phyloP scores from a whole-genome alignment of 768 basidiomycete species.

The Termitomyces sp. region DNA sequence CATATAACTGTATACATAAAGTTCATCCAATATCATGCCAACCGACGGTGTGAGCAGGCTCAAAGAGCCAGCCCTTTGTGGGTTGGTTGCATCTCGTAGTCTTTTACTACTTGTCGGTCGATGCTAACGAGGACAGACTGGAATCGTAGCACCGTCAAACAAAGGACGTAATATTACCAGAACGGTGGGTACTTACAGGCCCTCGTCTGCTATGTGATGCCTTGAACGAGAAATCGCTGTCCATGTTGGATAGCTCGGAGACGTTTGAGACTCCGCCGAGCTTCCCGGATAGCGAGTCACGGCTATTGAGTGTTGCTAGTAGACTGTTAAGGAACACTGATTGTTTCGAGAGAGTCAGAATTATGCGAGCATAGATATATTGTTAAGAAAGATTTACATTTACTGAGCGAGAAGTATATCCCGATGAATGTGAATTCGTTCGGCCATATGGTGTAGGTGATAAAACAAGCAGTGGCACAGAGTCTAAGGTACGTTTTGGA shows the following conservation, averaged over 20 bases:
- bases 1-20: background rate
- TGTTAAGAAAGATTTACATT: conserved; percentile 19
- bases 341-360: background rate
- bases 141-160: background rate
- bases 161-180: background rate
- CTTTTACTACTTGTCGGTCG: conserved; percentile 7
- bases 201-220: background rate
- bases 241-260: conserved; percentile 5
- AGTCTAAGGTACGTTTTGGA: conserved; percentile 30
- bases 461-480: background rate
- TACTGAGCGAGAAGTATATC: conserved; percentile 3
- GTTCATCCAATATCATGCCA: too few relatives aligned
- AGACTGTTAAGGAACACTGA: conserved; percentile 29
- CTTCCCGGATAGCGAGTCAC: conserved; percentile 18
- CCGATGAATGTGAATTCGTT: conserved; percentile 1
- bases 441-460: conserved; percentile 6
- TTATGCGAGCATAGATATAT: background rate
- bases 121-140: conserved; percentile 15
- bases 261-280: conserved; percentile 15
- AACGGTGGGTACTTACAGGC: background rate
- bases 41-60: background rate
- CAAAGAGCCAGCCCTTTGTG: conserved; percentile 1
- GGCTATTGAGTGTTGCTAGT: conserved; percentile 25
- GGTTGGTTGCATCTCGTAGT: conserved; percentile 4
- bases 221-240: background rate